Conservation (phyloP, 805 yeast genomes). For the Alloascoidea africana region DNA sequence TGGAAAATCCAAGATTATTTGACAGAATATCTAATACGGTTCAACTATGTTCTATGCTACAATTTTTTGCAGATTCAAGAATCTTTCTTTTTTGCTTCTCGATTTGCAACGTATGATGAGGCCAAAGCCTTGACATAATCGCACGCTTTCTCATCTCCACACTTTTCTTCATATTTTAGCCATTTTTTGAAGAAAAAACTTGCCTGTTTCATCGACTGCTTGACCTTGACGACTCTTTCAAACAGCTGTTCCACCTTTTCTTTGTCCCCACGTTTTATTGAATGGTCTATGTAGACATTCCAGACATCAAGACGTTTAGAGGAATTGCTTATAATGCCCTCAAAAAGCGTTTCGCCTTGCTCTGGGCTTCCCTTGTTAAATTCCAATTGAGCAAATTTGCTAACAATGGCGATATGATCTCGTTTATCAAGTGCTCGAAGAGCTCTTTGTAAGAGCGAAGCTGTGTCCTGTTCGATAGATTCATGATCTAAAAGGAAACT, state of each 20-base stretch:
- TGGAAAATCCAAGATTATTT: too few relatives aligned
- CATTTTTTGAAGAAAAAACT: constrained; percentile 90
- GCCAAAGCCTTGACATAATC: constrained; percentile 89
- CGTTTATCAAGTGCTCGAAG: constrained; percentile 56
- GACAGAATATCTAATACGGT: too few relatives aligned
- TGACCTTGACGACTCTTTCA: constrained; percentile 59
- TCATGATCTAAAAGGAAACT: constrained; percentile 52
- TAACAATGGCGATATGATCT: constrained; percentile 64
- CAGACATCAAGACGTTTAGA: constrained; percentile 88
- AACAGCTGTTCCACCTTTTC: constrained; percentile 62
- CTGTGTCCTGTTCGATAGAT: constrained; percentile 26
- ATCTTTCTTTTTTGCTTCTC: neutral
- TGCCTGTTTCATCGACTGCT: constrained; percentile 76
- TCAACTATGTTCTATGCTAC: too few relatives aligned
- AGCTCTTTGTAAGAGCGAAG: constrained; percentile 61
- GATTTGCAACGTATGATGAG: constrained; percentile 42
- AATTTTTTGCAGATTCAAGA: too few relatives aligned
- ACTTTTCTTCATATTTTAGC: constrained; percentile 64
- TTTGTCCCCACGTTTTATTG: constrained; percentile 54
- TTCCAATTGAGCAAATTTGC: constrained; percentile 82
- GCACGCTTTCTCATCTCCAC: constrained; percentile 50
- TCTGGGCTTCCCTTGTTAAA: constrained; percentile 80
- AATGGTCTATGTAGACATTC: constrained; percentile 93
- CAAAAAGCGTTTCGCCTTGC: constrained; percentile 88
- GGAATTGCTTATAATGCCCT: constrained; percentile 79